A percentile compares a stretch with the other conserved stretches of the same genome.
These are phyloP conservation scores for Herpotrichia juniperi DNA, from an alignment of 2,329 filamentous ascomycete genomes.

Conservation along the genomic window DNA sequence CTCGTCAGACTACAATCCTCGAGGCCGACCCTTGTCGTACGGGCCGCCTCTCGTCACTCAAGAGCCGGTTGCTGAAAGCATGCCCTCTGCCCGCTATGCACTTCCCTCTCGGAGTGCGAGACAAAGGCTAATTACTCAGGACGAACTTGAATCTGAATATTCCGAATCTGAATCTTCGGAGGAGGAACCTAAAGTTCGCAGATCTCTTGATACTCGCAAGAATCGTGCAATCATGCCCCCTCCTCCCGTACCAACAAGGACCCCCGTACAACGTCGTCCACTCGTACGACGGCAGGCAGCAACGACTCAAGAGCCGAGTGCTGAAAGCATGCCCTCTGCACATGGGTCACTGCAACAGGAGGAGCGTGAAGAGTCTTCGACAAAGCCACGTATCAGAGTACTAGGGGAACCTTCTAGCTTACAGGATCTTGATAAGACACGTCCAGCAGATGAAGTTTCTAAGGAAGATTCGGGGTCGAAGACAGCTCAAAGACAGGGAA, in stretches of 20 bases:
- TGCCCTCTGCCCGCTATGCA: slow-evolving; percentile 37
- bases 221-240: slow-evolving; percentile 33
- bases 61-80: slow-evolving; percentile 13
- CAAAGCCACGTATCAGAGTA: no score
- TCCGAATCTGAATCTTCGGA: slow-evolving; percentile 22
- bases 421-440: no score
- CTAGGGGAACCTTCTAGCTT: no score
- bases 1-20: slow-evolving; percentile 27
- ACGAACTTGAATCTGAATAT: slow-evolving; percentile 20
- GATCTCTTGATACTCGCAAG: slow-evolving; percentile 4
- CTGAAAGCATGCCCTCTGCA: no score
- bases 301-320: slow-evolving; percentile 34
- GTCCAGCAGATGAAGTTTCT: no score
- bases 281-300: slow-evolving; percentile 30
- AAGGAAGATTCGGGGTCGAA: no score
- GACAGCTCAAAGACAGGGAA: no score
- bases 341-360: no score
- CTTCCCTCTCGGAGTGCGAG: slow-evolving; percentile 19
- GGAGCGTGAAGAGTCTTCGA: no score
- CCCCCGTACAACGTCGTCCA: slow-evolving; percentile 24
- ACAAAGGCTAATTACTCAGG: slow-evolving; percentile 9
- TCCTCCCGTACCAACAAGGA: slow-evolving; percentile 22
- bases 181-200: slow-evolving; percentile 18
- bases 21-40: slow-evolving; percentile 18
- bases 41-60: slow-evolving; percentile 31